phyloP scores from a whole-genome alignment of 306 rosid genomes.

The Crataegus laevigata region DNA sequence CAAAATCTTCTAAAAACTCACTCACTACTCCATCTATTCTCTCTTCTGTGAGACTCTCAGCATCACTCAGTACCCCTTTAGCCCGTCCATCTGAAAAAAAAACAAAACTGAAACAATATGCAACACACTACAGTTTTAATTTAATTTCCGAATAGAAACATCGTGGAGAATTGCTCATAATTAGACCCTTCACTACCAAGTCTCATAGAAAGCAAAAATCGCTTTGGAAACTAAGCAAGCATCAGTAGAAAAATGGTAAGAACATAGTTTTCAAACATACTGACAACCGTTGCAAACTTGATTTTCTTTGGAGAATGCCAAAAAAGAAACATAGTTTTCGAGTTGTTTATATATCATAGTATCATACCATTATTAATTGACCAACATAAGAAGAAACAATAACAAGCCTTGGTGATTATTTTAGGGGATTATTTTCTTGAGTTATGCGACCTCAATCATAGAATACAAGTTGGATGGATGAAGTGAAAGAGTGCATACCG shows the following conservation, averaged over 20 bases:
- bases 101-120: slow-evolving; percentile 21
- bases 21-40: slow-evolving; percentile 25
- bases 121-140: not conserved
- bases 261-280: no score
- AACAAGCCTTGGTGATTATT: slow-evolving; percentile 35
- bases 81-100: slow-evolving; percentile 26
- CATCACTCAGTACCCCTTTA: slow-evolving; percentile 26
- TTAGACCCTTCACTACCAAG: not conserved
- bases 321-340: not conserved
- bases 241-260: not conserved
- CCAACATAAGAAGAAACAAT: slow-evolving; percentile 18
- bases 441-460: no score
- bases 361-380: not conserved
- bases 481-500: no score
- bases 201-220: not conserved
- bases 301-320: not conserved
- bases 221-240: not conserved
- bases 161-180: not conserved
- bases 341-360: no score
- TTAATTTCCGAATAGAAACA: not conserved
- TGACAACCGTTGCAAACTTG: not conserved
- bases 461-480: no score
- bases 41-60: slow-evolving; percentile 33
- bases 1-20: slow-evolving; percentile 22
- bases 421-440: no score